Conservation (phyloP, 768 basidiomycete genomes). For the Rubroboletus satanas region DNA sequence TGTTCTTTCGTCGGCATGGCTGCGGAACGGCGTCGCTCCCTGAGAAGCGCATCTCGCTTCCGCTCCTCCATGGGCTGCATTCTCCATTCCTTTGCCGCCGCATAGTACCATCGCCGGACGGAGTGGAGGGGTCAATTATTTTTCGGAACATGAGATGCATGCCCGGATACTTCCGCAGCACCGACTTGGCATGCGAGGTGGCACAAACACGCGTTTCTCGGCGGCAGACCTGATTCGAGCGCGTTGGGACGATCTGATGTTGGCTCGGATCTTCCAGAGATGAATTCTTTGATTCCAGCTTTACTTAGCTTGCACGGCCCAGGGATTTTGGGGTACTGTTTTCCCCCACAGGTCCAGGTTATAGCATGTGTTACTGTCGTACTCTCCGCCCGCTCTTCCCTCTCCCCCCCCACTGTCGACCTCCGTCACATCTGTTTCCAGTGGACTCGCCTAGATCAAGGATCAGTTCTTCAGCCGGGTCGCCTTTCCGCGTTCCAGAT, state of each 20-base stretch:
- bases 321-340: background rate
- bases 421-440: background rate
- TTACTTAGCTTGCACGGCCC: background rate
- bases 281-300: constrained; percentile 1
- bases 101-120: background rate
- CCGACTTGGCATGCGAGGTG: background rate
- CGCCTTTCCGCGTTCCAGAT: constrained; percentile 1
- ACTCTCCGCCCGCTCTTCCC: background rate
- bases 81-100: background rate
- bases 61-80: background rate
- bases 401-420: background rate
- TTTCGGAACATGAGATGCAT: too few relatives aligned
- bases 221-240: constrained; percentile 3
- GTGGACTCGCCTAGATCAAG: background rate
- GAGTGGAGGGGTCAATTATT: background rate
- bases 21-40: background rate
- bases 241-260: background rate
- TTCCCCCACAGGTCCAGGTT: constrained; percentile 1
- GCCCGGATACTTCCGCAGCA: constrained; percentile 7
- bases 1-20: background rate
- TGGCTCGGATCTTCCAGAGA: constrained; percentile 12
- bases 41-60: background rate
- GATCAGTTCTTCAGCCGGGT: background rate
- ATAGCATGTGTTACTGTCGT: background rate
- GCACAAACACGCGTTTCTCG: constrained; percentile 18